Conservation (phyloP, 805 yeast genomes). For the Wickerhamiella azymoides region DNA sequence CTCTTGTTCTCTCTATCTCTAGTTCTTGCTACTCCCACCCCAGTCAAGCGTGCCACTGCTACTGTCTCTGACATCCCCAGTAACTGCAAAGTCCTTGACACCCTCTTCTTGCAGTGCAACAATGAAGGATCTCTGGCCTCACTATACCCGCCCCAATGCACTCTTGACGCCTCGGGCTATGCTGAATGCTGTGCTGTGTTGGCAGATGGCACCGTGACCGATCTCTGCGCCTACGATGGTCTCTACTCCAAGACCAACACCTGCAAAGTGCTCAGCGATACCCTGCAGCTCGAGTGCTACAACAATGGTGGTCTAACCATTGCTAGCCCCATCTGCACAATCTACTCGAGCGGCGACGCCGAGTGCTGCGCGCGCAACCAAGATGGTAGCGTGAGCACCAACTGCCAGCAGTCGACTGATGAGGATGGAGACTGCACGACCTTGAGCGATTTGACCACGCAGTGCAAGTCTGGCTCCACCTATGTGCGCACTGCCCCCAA, state of each 20-base stretch:
- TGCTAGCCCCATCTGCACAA: neutral
- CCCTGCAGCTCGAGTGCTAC: constrained; percentile 4
- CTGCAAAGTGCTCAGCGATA: neutral
- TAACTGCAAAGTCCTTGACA: constrained; percentile 2
- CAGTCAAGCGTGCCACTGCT: neutral
- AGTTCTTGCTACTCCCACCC: neutral
- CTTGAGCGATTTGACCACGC: neutral
- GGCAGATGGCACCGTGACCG: constrained; percentile 3
- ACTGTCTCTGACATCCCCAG: neutral
- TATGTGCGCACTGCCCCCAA: neutral
- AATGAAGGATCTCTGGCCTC: neutral
- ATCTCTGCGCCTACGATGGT: neutral
- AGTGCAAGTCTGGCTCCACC: neutral
- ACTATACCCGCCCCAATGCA: neutral
- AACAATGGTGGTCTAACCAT: neutral
- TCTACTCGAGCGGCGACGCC: neutral
- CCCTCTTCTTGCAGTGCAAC: constrained; percentile 1
- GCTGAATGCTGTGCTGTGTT: constrained; percentile 2
- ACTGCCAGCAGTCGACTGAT: neutral
- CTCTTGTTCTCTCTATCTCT: neutral
- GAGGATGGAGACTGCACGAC: neutral
- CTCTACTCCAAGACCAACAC: neutral
- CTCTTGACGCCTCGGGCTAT: neutral
- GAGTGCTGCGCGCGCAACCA: constrained; percentile 5
- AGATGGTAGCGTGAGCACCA: neutral